These are phyloP conservation scores for Exophiala sp. DNA, from an alignment of 2,329 filamentous ascomycete species.

Conservation along the genomic window DNA sequence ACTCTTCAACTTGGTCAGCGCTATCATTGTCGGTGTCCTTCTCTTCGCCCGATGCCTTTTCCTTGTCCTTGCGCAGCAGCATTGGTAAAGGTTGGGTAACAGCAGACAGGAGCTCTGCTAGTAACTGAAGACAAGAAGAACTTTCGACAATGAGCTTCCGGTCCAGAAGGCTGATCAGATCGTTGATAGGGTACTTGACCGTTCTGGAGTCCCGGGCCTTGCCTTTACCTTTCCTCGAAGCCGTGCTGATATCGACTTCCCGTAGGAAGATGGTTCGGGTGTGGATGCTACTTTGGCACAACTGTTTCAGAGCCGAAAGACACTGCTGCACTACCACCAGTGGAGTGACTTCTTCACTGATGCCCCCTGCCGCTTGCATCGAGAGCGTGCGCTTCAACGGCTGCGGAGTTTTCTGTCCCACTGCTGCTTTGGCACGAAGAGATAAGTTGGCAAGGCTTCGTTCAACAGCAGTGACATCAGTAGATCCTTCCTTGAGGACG, in stretches of 20 bases:
- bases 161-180: constrained; percentile 78
- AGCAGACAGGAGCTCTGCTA: constrained; percentile 78
- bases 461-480: constrained; percentile 87
- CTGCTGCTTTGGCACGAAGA: constrained; percentile 75
- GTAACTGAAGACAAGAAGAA: constrained; percentile 89
- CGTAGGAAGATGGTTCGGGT: constrained; percentile 88
- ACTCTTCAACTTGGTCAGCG: constrained; percentile 24
- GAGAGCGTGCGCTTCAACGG: constrained; percentile 69
- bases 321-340: constrained; percentile 95
- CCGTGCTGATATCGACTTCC: constrained; percentile 76
- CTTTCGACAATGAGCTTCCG: constrained; percentile 96
- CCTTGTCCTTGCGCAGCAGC: constrained; percentile 72
- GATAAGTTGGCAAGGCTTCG: constrained; percentile 92
- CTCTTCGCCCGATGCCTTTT: constrained; percentile 35
- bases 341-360: constrained; percentile 83
- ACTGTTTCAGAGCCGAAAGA: constrained; percentile 72
- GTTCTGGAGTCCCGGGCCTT: constrained; percentile 81
- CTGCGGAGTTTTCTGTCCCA: constrained; percentile 74
- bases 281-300: constrained; percentile 78
- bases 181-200: constrained; percentile 86
- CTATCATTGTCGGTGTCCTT: constrained; percentile 26
- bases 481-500: constrained; percentile 91
- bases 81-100: constrained; percentile 81
- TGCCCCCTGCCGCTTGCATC: constrained; percentile 47
- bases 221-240: constrained; percentile 80